These are phyloP conservation scores for Phascolomyces articulosus DNA, from an alignment of 371 early-diverging fungal genomes.

Conservation along the genomic window DNA sequence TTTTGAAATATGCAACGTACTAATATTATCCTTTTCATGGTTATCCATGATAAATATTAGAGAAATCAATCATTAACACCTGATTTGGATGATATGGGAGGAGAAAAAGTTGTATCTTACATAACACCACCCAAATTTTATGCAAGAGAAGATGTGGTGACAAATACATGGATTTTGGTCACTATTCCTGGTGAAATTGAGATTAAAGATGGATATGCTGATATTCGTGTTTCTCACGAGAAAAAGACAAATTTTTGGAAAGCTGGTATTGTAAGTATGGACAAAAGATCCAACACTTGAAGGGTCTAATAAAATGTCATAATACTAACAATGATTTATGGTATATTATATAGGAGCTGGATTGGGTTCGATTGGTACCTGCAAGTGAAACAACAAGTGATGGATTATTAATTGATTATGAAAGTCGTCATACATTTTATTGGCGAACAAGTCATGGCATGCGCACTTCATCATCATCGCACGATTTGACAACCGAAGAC, in stretches of 20 bases:
- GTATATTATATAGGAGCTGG: slow-evolving; percentile 16
- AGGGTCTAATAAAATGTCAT: neutral
- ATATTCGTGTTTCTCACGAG: slow-evolving; percentile 13
- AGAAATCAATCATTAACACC: neutral
- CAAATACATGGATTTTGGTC: slow-evolving; percentile 16
- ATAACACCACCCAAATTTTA: slow-evolving; percentile 18
- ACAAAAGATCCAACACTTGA: neutral
- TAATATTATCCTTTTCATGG: no score
- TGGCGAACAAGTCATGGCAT: neutral
- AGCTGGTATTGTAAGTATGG: slow-evolving; percentile 22
- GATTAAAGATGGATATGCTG: slow-evolving; percentile 4
- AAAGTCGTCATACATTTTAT: slow-evolving; percentile 9
- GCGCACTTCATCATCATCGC: neutral
- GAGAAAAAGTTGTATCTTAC: neutral
- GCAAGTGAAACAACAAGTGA: neutral
- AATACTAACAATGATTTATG: neutral
- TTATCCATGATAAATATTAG: neutral
- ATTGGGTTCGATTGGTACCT: slow-evolving; percentile 22
- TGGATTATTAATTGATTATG: slow-evolving; percentile 1
- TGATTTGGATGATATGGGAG: no score
- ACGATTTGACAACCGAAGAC: neutral
- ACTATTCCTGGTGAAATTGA: slow-evolving; percentile 12
- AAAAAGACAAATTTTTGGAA: slow-evolving; percentile 19
- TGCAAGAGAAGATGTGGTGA: slow-evolving; percentile 10
- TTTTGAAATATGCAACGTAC: no score